Percentiles rank a stretch among this genome's conserved stretches.
Conservation (phyloP, 2,329 filamentous ascomycete species). For the Harringtonia lauricola region DNA sequence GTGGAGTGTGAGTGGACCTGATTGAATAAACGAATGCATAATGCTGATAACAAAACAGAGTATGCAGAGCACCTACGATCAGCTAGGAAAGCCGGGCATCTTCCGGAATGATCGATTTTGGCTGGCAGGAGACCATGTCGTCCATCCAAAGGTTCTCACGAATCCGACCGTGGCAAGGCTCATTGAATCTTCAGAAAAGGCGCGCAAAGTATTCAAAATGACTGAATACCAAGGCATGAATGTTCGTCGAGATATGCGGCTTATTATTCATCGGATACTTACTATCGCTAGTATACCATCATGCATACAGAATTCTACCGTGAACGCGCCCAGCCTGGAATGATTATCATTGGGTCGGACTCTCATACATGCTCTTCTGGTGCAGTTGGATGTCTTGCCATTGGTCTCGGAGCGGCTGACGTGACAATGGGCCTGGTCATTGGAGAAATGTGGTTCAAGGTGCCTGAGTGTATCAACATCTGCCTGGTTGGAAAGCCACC, state of each 20-base stretch:
- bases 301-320: conserved; percentile 29
- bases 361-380: conserved; percentile 27
- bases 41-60: conserved; percentile 10
- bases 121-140: conserved; percentile 36
- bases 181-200: conserved; percentile 24
- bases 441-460: conserved; percentile 28
- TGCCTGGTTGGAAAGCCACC: conserved; percentile 19
- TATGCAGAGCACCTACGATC: conserved; percentile 29
- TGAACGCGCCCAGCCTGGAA: conserved; percentile 25
- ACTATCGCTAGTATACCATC: conserved; percentile 17
- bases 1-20: conserved; percentile 17
- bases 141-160: conserved; percentile 30
- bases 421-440: conserved; percentile 25
- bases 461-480: conserved; percentile 24
- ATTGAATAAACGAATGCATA: too few relatives aligned
- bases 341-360: conserved; percentile 26
- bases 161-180: conserved; percentile 23
- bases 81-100: conserved; percentile 28
- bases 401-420: conserved; percentile 27
- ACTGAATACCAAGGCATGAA: conserved; percentile 29
- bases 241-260: background rate
- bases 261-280: too few relatives aligned
- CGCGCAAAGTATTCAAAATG: conserved; percentile 28
- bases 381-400: conserved; percentile 22
- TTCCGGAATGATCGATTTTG: conserved; percentile 38